These are phyloP conservation scores for Moniliella sp. DNA, from an alignment of 1,284 basidiomycete species.

Conservation along the genomic window DNA sequence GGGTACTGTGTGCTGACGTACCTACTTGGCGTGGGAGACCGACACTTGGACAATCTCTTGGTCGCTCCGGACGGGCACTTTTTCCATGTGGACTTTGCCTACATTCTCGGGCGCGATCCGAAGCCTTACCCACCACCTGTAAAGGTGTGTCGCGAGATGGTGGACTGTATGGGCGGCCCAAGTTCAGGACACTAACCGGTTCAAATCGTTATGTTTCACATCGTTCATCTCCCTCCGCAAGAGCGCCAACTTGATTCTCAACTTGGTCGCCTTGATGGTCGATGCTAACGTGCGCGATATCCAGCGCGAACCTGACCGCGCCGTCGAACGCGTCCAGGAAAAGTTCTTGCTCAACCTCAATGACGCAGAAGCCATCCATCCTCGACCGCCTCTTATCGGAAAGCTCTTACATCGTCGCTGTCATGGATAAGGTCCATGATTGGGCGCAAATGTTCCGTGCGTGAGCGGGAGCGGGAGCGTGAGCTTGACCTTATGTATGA, in stretches of 20 bases:
- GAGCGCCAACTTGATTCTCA: slow-evolving; percentile 87
- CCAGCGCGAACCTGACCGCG: slow-evolving; percentile 49
- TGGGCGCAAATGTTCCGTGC: slow-evolving; percentile 13
- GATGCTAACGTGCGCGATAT: slow-evolving; percentile 96
- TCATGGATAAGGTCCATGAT: slow-evolving; percentile 41
- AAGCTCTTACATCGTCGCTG: slow-evolving; percentile 74
- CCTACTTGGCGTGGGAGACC: slow-evolving; percentile 82
- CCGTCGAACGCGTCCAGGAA: slow-evolving; percentile 60
- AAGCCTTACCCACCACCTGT: slow-evolving; percentile 94
- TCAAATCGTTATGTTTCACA: slow-evolving; percentile 86
- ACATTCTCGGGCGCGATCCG: slow-evolving; percentile 88
- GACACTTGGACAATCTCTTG: slow-evolving; percentile 85
- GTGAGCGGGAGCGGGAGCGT: too few relatives aligned
- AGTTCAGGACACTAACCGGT: slow-evolving; percentile 61
- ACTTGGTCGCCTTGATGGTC: slow-evolving; percentile 86
- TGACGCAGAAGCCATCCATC: slow-evolving; percentile 59
- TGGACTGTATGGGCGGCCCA: slow-evolving; percentile 84
- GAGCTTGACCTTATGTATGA: too few relatives aligned
- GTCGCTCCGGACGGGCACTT: slow-evolving; percentile 65
- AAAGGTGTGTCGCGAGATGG: slow-evolving; percentile 98
- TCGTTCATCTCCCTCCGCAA: slow-evolving; percentile 79
- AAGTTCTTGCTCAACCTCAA: slow-evolving; percentile 73
- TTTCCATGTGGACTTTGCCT: slow-evolving; percentile 69
- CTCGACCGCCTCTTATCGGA: slow-evolving; percentile 83
- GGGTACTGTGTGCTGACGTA: slow-evolving; percentile 97